Evolutionary conservation across 1,284 basidiomycete genomes (phyloP), one percentile per base, ranked within the genome.

Genomic region (Pseudozyma hubeiensis): DNA sequence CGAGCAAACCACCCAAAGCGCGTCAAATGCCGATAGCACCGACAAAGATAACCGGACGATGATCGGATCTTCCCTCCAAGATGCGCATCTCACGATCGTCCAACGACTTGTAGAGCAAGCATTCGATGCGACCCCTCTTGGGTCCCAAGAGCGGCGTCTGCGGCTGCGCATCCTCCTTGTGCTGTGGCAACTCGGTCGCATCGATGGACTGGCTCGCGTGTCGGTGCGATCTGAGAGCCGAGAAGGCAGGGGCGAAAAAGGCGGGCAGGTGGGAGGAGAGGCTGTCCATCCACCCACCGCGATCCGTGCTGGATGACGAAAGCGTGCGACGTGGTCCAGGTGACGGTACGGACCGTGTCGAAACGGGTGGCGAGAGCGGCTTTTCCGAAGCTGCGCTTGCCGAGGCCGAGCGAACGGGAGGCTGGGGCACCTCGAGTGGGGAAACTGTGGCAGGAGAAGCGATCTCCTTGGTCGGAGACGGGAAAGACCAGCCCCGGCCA

Each of bases 11-110:
- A 24, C 24, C 24, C 24, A 24, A 24, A 24, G 24, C 24, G n/a
- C 40, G 24, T 53, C 52, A 79, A 34, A 75, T 67, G 31, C 78
- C 79, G 31, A 82, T 70, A 44, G 63, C 65, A 10, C 71, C 78
- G 16, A 77, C 79, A 55, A 74, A 80, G 43, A 93, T 89, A 30
- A 93, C 92, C 0, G 92, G 92, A 49, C 92, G 85, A 60, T 86
- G 85, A 59, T 86, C 85, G 48, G 71, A 77, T 16, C 80, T 51
- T 7, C 77, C 92, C 81, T 91, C 90, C 35, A 93, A 81, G 51
- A 88, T 85, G 55, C 89, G 87, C 91, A 93, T 93, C 10, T 87
- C 89, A 33, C 87, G 86, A 80, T 93, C 92, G 75, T 92, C 91
- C 44, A 93, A 85, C 17, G 90, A 91, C 72, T 88, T 86, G 81